A percentile compares a stretch with the other conserved stretches of the same genome.
Conservation (phyloP, 768 basidiomycete species). For the Dendrothele bispora region DNA sequence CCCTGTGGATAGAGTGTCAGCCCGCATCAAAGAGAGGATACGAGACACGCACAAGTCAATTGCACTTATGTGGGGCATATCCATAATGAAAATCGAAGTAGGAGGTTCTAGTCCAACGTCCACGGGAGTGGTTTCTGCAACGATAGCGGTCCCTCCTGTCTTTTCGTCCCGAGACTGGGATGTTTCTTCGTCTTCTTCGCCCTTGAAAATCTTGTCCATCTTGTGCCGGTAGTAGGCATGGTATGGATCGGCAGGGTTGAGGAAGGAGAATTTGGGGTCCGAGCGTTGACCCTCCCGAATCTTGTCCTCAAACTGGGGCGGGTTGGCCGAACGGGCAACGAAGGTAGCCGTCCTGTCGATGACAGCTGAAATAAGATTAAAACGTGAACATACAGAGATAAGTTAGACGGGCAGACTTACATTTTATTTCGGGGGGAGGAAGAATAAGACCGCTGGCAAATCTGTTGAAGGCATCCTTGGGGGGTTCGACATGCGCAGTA, state of each 20-base stretch:
- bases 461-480: slow-evolving; percentile 47
- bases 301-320: slow-evolving; percentile 92
- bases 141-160: slow-evolving; percentile 28
- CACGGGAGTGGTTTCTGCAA: slow-evolving; percentile 38
- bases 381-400: slow-evolving; percentile 9
- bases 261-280: slow-evolving; percentile 98
- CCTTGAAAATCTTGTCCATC: slow-evolving; percentile 78
- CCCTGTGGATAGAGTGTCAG: slow-evolving; percentile 45
- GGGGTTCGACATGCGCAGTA: slow-evolving; percentile 36
- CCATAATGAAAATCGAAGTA: slow-evolving; percentile 77
- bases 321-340: slow-evolving; percentile 92
- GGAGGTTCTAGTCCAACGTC: slow-evolving; percentile 80
- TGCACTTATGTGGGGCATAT: slow-evolving; percentile 82
- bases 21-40: slow-evolving; percentile 9
- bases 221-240: slow-evolving; percentile 97
- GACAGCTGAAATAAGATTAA: slow-evolving; percentile 55
- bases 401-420: slow-evolving; percentile 40
- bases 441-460: slow-evolving; percentile 89
- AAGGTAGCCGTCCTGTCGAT: slow-evolving; percentile 93
- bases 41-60: slow-evolving; percentile 80
- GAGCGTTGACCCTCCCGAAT: slow-evolving; percentile 94
- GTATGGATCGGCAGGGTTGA: slow-evolving; percentile 96
- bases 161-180: slow-evolving; percentile 47
- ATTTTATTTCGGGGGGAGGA: slow-evolving; percentile 94
- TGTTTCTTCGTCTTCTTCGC: slow-evolving; percentile 68